Evolutionary conservation across 2,329 filamentous ascomycete species (phyloP).

Genomic region (Neopestalotiopsis sp.): DNA sequence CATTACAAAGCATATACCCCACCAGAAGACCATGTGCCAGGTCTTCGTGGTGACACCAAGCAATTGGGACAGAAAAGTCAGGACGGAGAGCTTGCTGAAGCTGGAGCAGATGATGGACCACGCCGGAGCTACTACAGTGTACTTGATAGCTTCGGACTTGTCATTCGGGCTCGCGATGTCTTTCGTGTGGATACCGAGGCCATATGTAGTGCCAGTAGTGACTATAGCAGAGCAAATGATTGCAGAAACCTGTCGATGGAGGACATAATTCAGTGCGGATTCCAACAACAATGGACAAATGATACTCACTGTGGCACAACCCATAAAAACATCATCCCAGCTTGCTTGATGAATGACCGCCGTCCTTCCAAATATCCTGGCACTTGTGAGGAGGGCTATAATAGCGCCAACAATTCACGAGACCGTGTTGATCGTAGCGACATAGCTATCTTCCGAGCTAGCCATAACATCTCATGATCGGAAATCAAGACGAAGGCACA

Average conservation of each 20-base stretch:
- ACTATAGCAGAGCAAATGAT: neutral
- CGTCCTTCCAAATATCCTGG: neutral
- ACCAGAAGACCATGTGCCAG: constrained; percentile 18
- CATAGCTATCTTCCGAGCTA: neutral
- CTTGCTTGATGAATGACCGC: neutral
- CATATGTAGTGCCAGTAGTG: neutral
- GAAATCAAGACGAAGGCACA: neutral
- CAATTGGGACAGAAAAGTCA: constrained; percentile 19
- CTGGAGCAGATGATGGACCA: constrained; percentile 20
- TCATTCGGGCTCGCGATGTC: neutral
- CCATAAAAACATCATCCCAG: neutral
- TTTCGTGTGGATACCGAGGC: neutral
- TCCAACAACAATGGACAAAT: neutral
- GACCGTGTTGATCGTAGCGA: neutral
- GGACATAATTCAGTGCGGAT: neutral
- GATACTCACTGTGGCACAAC: neutral
- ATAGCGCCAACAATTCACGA: neutral
- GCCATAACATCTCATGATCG: neutral
- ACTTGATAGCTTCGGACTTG: constrained; percentile 16
- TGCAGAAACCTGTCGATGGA: neutral
- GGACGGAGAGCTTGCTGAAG: constrained; percentile 19
- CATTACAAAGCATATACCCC: constrained; percentile 17
- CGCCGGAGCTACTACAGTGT: constrained; percentile 19
- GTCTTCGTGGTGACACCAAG: constrained; percentile 18
- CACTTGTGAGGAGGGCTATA: neutral